phyloP scores from a whole-genome alignment of 495 filamentous ascomycete genomes.

The Bathelium albidoporum region DNA sequence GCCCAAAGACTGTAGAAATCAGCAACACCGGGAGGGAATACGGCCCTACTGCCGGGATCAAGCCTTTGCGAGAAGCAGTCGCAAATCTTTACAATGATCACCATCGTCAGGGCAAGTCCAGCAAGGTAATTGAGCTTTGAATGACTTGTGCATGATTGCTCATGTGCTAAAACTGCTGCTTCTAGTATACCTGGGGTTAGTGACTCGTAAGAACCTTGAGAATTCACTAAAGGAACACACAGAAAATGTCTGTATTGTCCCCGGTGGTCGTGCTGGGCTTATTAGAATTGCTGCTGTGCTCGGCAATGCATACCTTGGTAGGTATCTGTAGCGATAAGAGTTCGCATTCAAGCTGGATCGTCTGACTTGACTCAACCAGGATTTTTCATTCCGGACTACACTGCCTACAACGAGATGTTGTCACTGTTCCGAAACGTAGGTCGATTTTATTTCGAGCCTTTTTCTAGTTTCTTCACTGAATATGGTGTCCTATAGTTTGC shows the following conservation, averaged over 20 bases:
- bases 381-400: conserved; percentile 74
- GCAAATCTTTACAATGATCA: conserved; percentile 87
- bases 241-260: conserved; percentile 97
- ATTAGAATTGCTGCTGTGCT: conserved; percentile 91
- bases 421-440: conserved; percentile 75
- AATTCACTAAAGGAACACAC: not conserved
- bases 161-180: not conserved
- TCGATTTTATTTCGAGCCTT: conserved; percentile 2
- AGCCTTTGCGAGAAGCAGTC: conserved; percentile 78
- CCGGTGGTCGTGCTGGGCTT: conserved; percentile 82
- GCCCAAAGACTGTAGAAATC: conserved; percentile 75
- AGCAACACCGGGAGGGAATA: conserved; percentile 72
- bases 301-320: conserved; percentile 77
- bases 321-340: conserved; percentile 19
- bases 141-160: not conserved
- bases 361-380: conserved; percentile 11
- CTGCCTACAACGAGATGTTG: conserved; percentile 87
- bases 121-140: conserved; percentile 34
- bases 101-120: conserved; percentile 77
- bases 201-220: not conserved
- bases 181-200: conserved; percentile 59
- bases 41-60: conserved; percentile 89
- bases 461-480: not conserved
- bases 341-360: not conserved
- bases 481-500: conserved; percentile 50